A percentile compares a stretch with the other conserved stretches of the same genome.
Conservation (phyloP, 2,329 filamentous ascomycete species). For the Fusarium sp. region DNA sequence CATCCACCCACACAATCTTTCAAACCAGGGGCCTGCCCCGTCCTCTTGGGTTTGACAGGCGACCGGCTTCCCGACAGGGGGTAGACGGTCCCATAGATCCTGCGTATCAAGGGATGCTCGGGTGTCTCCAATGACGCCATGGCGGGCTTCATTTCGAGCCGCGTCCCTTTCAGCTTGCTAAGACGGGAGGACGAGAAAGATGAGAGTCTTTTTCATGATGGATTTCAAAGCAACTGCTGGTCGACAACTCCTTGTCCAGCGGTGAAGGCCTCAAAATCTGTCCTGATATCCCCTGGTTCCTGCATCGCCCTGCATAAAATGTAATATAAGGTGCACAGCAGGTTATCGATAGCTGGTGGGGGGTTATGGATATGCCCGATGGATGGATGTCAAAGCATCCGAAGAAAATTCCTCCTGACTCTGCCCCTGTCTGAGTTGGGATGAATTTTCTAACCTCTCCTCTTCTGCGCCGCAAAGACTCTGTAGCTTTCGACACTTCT, state of each 20-base stretch:
- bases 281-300: neutral
- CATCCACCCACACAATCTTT: slow-evolving; percentile 17
- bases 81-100: slow-evolving; percentile 13
- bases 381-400: neutral
- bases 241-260: neutral
- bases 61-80: slow-evolving; percentile 33
- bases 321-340: slow-evolving; percentile 21
- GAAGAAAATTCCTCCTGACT: slow-evolving; percentile 21
- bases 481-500: neutral
- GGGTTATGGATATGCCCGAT: neutral
- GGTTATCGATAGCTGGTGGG: slow-evolving; percentile 10
- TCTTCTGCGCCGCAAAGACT: neutral
- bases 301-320: slow-evolving; percentile 21
- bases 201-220: neutral
- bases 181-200: neutral
- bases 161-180: neutral
- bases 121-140: slow-evolving; percentile 35
- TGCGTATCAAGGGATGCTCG: slow-evolving; percentile 19
- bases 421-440: slow-evolving; percentile 32
- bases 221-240: neutral
- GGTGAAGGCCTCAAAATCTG: slow-evolving; percentile 18
- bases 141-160: slow-evolving; percentile 20
- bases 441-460: slow-evolving; percentile 26
- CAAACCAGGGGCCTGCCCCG: slow-evolving; percentile 25
- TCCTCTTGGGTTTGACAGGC: slow-evolving; percentile 37